A percentile compares a stretch with the other conserved stretches of the same genome.
phyloP scores from a whole-genome alignment of 805 yeast species.

The Starmerella tilneyi region DNA sequence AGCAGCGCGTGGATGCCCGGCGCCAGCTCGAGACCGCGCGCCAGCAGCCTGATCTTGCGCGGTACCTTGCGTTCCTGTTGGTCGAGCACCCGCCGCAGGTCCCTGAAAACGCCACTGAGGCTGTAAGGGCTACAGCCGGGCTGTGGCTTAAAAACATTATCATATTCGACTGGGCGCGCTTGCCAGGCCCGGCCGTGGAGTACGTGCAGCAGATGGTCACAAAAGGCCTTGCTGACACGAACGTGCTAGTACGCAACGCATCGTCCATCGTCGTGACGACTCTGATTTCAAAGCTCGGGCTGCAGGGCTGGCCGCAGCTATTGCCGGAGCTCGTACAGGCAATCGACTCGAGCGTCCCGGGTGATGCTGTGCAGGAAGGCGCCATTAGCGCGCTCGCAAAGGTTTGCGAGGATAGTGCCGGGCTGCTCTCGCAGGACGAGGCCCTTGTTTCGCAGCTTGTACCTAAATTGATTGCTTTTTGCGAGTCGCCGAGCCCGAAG shows the following conservation, averaged over 20 bases:
- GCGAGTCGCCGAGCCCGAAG: constrained; percentile 31
- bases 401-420: constrained; percentile 80
- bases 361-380: constrained; percentile 47
- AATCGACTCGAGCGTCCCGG: constrained; percentile 37
- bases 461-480: constrained; percentile 50
- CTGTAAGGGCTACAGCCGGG: constrained; percentile 78
- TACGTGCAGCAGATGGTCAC: constrained; percentile 39
- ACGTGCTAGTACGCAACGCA: constrained; percentile 65
- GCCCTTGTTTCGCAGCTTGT: constrained; percentile 47
- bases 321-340: constrained; percentile 59
- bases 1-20: constrained; percentile 44
- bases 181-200: constrained; percentile 34
- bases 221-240: constrained; percentile 43
- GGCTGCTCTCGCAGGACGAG: constrained; percentile 52
- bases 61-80: constrained; percentile 64
- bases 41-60: constrained; percentile 64
- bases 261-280: constrained; percentile 87
- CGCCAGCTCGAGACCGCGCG: constrained; percentile 62
- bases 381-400: constrained; percentile 73
- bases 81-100: constrained; percentile 41
- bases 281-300: constrained; percentile 57
- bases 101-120: constrained; percentile 34
- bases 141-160: constrained; percentile 68
- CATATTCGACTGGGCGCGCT: constrained; percentile 31
- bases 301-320: constrained; percentile 61